Conservation (phyloP, 306 rosid species). For the Cicer cuneatum region DNA sequence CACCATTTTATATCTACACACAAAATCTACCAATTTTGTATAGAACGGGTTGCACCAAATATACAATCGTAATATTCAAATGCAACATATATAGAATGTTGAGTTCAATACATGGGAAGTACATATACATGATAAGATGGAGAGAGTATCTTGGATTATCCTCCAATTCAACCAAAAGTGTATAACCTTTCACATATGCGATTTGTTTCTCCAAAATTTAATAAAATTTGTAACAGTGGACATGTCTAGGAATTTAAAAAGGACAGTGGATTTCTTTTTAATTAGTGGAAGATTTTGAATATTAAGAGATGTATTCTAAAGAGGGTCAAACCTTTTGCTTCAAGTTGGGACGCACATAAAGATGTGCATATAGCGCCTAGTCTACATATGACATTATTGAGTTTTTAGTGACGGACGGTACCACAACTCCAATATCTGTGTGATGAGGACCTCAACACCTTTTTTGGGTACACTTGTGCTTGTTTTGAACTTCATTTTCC, state of each 20-base stretch:
- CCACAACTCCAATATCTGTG: constrained; percentile 42
- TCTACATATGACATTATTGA: constrained; percentile 30
- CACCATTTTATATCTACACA: too few relatives aligned
- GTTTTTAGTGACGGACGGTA: constrained; percentile 15
- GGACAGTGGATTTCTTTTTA: constrained; percentile 1
- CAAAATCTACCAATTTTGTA: too few relatives aligned
- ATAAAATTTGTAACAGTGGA: not conserved
- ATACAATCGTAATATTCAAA: not conserved
- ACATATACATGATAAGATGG: not conserved
- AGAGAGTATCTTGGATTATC: not conserved
- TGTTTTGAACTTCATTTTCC: constrained; percentile 26
- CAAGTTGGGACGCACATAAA: constrained; percentile 32
- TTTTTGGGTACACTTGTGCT: not conserved
- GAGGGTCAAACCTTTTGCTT: not conserved
- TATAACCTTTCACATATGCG: not conserved
- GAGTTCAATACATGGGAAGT: not conserved
- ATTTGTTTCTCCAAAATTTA: constrained; percentile 3
- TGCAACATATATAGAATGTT: not conserved
- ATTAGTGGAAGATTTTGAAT: constrained; percentile 1
- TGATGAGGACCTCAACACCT: constrained; percentile 33
- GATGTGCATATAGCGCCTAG: constrained; percentile 32
- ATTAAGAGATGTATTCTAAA: not conserved
- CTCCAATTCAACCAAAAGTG: not conserved
- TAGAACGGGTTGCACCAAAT: too few relatives aligned
- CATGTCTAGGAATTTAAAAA: not conserved